Evolutionary conservation across 495 filamentous ascomycete species (phyloP).

Genomic region (Pyrenula massariospora): DNA sequence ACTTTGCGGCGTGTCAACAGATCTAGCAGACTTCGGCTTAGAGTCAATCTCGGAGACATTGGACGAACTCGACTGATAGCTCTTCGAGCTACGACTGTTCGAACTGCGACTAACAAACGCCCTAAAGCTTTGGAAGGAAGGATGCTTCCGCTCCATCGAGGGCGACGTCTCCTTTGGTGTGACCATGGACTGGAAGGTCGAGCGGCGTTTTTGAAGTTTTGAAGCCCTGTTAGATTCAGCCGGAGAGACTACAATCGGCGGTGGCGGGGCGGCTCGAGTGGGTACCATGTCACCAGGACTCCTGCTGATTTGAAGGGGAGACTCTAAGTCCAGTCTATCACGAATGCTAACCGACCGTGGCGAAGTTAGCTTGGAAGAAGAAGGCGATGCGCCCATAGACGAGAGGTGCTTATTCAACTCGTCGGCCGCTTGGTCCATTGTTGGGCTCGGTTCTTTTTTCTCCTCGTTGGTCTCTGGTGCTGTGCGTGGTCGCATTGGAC

Average conservation of each 20-base stretch:
- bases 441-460: neutral
- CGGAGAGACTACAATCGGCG: slow-evolving; percentile 10
- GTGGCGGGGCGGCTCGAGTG: slow-evolving; percentile 23
- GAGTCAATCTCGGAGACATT: neutral
- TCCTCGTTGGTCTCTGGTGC: neutral
- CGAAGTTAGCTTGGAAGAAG: neutral
- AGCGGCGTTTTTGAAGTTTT: neutral
- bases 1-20: neutral
- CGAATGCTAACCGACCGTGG: neutral
- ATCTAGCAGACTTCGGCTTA: neutral
- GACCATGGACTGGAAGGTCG: slow-evolving; percentile 9
- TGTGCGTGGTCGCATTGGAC: neutral
- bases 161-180: slow-evolving; percentile 9
- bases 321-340: neutral
- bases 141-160: slow-evolving; percentile 8
- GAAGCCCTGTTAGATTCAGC: neutral
- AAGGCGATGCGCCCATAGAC: neutral
- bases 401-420: neutral
- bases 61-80: neutral
- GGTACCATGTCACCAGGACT: slow-evolving; percentile 26
- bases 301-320: slow-evolving; percentile 10
- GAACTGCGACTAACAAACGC: neutral
- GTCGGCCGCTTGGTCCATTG: neutral
- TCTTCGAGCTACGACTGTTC: neutral
- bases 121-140: neutral